Percentiles rank a stretch among this genome's conserved stretches.
phyloP scores from a whole-genome alignment of 2,329 filamentous ascomycete species.

The Cladosporium oxysporum region DNA sequence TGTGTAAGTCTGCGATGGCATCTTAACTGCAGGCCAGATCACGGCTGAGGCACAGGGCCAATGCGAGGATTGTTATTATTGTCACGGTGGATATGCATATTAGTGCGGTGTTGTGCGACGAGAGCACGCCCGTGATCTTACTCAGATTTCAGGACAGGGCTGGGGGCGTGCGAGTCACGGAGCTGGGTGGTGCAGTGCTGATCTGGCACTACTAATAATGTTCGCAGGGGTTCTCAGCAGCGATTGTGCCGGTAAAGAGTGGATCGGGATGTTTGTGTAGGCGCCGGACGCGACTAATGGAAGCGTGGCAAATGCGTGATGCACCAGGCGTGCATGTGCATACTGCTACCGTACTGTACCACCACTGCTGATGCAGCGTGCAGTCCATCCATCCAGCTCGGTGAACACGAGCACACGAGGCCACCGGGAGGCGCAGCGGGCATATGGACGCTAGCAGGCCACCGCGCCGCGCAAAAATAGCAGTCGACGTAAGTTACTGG shows the following conservation, averaged over 20 bases:
- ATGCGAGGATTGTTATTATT: background rate
- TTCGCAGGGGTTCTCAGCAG: background rate
- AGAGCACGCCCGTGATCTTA: background rate
- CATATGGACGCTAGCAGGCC: conserved; percentile 1
- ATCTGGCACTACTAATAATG: background rate
- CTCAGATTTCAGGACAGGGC: background rate
- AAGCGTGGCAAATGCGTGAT: background rate
- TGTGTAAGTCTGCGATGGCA: conserved; percentile 16
- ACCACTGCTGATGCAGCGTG: background rate
- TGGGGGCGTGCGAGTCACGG: conserved; percentile 8
- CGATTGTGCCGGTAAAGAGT: background rate
- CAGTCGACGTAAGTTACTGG: background rate
- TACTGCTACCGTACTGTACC: background rate
- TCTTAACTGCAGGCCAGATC: background rate
- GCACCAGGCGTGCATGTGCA: background rate
- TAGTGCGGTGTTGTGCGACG: conserved; percentile 3
- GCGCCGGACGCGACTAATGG: background rate
- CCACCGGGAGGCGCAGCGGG: conserved; percentile 1
- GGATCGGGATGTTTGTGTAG: background rate
- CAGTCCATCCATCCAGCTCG: background rate
- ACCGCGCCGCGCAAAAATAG: background rate
- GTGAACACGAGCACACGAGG: conserved; percentile 5
- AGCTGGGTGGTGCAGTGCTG: conserved; percentile 1
- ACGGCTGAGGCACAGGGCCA: conserved; percentile 1
- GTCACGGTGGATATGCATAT: background rate